Conservation (phyloP, 2,329 filamentous ascomycete genomes). For the Aspergillus amoenus region DNA sequence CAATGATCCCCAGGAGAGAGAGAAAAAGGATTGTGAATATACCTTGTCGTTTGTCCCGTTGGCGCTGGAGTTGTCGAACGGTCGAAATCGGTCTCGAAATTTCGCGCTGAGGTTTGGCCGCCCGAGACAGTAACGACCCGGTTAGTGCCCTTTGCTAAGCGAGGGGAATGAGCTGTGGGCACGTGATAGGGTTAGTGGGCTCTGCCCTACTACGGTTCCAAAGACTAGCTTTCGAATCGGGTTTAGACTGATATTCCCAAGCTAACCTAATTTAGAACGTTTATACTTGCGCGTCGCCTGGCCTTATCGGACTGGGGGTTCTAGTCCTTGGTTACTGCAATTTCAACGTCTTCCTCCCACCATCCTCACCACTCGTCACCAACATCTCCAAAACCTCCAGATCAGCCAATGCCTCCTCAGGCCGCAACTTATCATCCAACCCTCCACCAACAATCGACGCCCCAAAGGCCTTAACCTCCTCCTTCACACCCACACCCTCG, state of each 20-base stretch:
- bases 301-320: not conserved
- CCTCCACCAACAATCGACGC: conserved; percentile 46
- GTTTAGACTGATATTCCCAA: not conserved
- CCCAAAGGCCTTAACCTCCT: conserved; percentile 55
- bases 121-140: conserved; percentile 22
- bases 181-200: conserved; percentile 4
- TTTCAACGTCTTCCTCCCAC: conserved; percentile 24
- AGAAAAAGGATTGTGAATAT: conserved; percentile 20
- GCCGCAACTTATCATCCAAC: conserved; percentile 44
- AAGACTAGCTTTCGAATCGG: not conserved
- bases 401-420: conserved; percentile 55
- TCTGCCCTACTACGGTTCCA: not conserved
- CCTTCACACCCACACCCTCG: conserved; percentile 51
- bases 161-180: conserved; percentile 13
- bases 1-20: not conserved
- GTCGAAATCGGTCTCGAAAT: conserved; percentile 41
- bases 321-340: conserved; percentile 21
- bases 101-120: conserved; percentile 37
- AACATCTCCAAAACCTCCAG: conserved; percentile 47
- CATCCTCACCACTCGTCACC: conserved; percentile 34
- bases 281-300: not conserved
- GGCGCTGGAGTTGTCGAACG: conserved; percentile 45
- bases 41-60: conserved; percentile 49
- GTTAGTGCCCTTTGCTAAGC: conserved; percentile 37
- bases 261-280: not conserved